Conservation (phyloP, 768 basidiomycete species). For the Boletus sp. region DNA sequence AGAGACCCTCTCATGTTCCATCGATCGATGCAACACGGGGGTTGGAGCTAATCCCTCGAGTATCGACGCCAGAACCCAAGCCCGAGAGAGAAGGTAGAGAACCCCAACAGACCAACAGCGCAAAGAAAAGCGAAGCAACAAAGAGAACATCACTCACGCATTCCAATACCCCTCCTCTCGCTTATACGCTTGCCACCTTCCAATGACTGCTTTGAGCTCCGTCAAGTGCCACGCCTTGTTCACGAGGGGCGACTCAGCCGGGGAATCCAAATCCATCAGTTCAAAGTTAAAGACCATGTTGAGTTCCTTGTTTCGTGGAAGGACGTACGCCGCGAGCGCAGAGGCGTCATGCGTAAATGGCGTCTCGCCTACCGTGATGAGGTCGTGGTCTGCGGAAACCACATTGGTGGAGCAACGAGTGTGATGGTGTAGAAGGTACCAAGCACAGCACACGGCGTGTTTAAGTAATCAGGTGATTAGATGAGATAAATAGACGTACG, state of each 20-base stretch:
- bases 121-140: background rate
- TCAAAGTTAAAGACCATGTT: slow-evolving; percentile 70
- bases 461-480: slow-evolving; percentile 17
- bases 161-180: slow-evolving; percentile 67
- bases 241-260: slow-evolving; percentile 40
- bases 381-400: slow-evolving; percentile 42
- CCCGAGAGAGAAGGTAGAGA: background rate
- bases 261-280: slow-evolving; percentile 55
- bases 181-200: slow-evolving; percentile 56
- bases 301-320: slow-evolving; percentile 57
- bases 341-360: slow-evolving; percentile 55
- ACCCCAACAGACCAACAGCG: background rate
- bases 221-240: slow-evolving; percentile 49
- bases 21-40: slow-evolving; percentile 11
- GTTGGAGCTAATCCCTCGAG: background rate
- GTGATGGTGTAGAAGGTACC: background rate
- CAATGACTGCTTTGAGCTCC: slow-evolving; percentile 48
- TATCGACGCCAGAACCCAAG: background rate
- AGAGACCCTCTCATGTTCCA: slow-evolving; percentile 14
- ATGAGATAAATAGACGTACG: slow-evolving; percentile 38
- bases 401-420: slow-evolving; percentile 6
- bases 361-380: slow-evolving; percentile 68
- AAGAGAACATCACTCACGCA: slow-evolving; percentile 39
- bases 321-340: slow-evolving; percentile 53
- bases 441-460: background rate